Evolutionary conservation across 106 monocot genomes (phyloP).

Genomic region (Narthecium ossifragum): DNA sequence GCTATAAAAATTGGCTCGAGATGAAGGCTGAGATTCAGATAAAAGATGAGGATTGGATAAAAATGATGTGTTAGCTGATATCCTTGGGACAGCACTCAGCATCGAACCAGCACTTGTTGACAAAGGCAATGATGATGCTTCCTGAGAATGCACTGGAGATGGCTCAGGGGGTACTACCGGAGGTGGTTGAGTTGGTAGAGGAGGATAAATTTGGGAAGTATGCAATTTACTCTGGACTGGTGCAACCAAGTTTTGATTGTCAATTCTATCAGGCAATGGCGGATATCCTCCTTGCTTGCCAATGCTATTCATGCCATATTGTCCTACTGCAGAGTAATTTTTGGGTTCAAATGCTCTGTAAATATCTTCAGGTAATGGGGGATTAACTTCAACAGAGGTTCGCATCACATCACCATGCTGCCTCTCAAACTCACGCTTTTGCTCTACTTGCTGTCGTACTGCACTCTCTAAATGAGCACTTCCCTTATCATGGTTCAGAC

Average conservation of each 20-base stretch:
- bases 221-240: constrained; percentile 3
- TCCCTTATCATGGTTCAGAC: constrained; percentile 1
- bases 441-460: not conserved
- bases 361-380: constrained; percentile 1
- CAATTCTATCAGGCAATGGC: not conserved
- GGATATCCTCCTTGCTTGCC: constrained; percentile 1
- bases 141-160: constrained; percentile 13
- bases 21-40: constrained; percentile 8
- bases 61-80: not conserved
- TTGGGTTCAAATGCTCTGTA: constrained; percentile 3
- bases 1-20: constrained; percentile 10
- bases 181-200: constrained; percentile 23
- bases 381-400: constrained; percentile 10
- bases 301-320: not conserved
- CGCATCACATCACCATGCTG: not conserved
- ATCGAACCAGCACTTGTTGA: constrained; percentile 7
- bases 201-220: constrained; percentile 13
- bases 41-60: not conserved
- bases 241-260: constrained; percentile 1
- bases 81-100: constrained; percentile 1
- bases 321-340: not conserved
- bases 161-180: constrained; percentile 19
- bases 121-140: not conserved
- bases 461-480: not conserved
- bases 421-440: constrained; percentile 7